Evolutionary conservation across 2,329 filamentous ascomycete species (phyloP), one percentile per base, ranked within the genome.

Genomic region (Talaromyces sp.): DNA sequence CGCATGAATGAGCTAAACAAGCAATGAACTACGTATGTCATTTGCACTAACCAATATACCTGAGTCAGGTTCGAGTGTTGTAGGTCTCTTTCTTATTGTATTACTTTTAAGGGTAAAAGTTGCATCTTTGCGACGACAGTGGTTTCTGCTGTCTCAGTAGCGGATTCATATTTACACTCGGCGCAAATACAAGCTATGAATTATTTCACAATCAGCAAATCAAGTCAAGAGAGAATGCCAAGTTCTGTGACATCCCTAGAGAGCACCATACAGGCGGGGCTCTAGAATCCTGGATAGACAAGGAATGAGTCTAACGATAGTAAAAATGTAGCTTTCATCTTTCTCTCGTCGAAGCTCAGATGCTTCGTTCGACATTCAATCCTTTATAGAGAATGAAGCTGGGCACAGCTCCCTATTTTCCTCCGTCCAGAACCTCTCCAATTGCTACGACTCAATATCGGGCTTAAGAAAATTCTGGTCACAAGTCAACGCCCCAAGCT

Each of bases 281-380:
- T 25, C n/a, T n/a, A 39, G 33, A 37, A 31, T 15, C n/a, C 54
- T 57, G 52, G 25, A 39, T 35, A 57, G 33, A 41, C 11, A 22
- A 57, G 33, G 17, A 57, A 37, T 15, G 17, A 39, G 11, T 22
- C 54, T 57, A 41, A 25, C 19, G 13, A 39, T 19, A 6, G 17
- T 43, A 19, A 43, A 58, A n/a, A n/a, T 58, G 9, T 43, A 58
- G 56, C 35, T 58, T 2, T 25, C 56, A 58, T 58, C 56, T 43
- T 7, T 58, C n/a, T 58, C 56, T 58, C 56, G 56, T 43, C 56
- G 56, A 58, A 43, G 56, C 56, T 58, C 37, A 37, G 56, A 58
- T 17, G 35, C 56, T 43, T 58, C 56, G 43, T 58, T 37, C 8
- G 35, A 58, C 25, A 58, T 31, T 58, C 35, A 58, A 43, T 35